Base-by-base conservation (phyloP, 495 filamentous ascomycete species). In the Lasiosphaeria hispida region DNA sequence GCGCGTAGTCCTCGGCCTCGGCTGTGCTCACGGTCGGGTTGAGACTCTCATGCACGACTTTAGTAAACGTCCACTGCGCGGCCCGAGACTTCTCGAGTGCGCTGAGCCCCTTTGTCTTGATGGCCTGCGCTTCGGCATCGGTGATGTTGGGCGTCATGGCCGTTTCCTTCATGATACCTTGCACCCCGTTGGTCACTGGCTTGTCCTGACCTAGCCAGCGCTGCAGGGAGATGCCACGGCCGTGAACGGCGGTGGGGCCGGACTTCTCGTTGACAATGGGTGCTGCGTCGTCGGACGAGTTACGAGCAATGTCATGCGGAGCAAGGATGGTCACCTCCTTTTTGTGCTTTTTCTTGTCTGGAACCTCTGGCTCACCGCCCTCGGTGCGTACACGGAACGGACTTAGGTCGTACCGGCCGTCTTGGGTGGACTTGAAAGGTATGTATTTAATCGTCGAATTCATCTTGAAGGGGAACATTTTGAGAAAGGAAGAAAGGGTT, bases 381-480 rank as follows among this genome's bases (percentile, higher is more conserved):
- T 80, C 79, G 9, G 70, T 87, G 51, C 90, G 85, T 48, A 92
- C 86, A 13, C 89, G 85, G 68, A 94, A 94, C 0, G 91, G 89
- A 47, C 89, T 93, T 6, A 92, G 77, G 67, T 97, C 89, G 61
- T 88, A 90, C 53, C 81, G 82, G 11, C 85, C 83, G 18, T 87
- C 81, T 60, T 88, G 81, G 9, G 86, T 85, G 7, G 82, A 78
- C 45, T 85, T 85, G 51, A 92, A 78, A 5, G 91, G 89, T 9
- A 93, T 83, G 69, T 92, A 92, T 58, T 84, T 86, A 47, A 91
- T 77, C 0, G 88, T 91, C 0, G 88, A 92, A 67, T 96, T 96
- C 80, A 97, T 88, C 63, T 88, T 89, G 73, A 85, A 95, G 0
- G 90, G 82, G 66, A 95, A 96, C 61, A 96, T 85, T 71, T 96